Conservation (phyloP, 2,329 filamentous ascomycete genomes). For the Calcarisporium arbuscula region DNA sequence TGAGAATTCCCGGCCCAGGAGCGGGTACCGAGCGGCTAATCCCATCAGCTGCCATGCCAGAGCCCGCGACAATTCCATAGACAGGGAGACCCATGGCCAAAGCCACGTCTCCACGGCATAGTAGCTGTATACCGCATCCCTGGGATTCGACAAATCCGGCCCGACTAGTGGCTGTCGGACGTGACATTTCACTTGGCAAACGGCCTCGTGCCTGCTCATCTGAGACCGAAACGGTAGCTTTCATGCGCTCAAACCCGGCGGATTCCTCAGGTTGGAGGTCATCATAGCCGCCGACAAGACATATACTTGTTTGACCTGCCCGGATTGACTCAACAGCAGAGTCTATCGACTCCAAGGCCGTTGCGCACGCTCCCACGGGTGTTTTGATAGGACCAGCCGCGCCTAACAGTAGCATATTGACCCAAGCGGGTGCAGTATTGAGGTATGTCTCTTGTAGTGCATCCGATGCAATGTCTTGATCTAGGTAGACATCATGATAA, state of each 20-base stretch:
- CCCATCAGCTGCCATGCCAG: too few species aligned
- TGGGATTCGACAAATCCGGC: too few species aligned
- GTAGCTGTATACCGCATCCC: too few species aligned
- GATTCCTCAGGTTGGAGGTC: conserved; percentile 95
- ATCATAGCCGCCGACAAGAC: conserved; percentile 91
- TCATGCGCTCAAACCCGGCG: conserved; percentile 97
- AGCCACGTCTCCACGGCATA: too few species aligned
- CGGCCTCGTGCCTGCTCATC: conserved; percentile 86
- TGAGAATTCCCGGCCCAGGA: too few species aligned
- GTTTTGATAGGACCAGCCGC: conserved; percentile 94
- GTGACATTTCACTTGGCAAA: conserved; percentile 88
- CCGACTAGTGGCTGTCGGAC: conserved; percentile 85
- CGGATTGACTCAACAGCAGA: conserved; percentile 96
- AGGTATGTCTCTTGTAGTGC: conserved; percentile 95
- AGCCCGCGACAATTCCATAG: too few species aligned
- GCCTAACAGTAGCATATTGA: conserved; percentile 92
- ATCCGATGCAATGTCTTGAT: too few species aligned
- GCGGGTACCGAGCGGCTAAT: too few species aligned
- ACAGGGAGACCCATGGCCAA: too few species aligned
- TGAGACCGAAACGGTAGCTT: conserved; percentile 88
- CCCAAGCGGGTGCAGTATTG: conserved; percentile 90
- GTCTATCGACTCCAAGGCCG: conserved; percentile 86
- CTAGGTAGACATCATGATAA: too few species aligned
- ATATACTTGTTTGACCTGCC: conserved; percentile 86
- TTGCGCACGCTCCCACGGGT: conserved; percentile 88